Base-by-base conservation (phyloP, 495 filamentous ascomycete species). In the Talaromyces nanjingensis region DNA sequence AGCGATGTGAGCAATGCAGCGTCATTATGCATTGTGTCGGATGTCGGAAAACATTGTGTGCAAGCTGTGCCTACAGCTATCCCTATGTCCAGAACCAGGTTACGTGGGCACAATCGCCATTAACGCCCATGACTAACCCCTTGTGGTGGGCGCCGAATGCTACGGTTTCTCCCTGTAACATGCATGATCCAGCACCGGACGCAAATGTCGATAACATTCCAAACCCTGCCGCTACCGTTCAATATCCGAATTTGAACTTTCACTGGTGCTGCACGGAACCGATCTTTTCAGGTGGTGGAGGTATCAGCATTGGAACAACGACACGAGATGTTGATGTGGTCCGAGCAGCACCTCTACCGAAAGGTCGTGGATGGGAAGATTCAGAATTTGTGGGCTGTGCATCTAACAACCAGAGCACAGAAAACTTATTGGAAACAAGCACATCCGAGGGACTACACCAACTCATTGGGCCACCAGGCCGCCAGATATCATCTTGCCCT, bases 261-360 rank as follows among this genome's bases (percentile, higher is more conserved):
- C 77, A 83, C 62, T 87, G 84, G 84, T 87, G 84, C 72, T 87
- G 84, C 63, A 79, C 83, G n/a, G 82, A 85, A 60, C 84, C 84
- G 2, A 80, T 83, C 47, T 85, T 86, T 68, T 86, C 84, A 18
- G 83, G 83, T 4, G 83, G 84, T n/a, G 84, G 84, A 59, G 82
- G 83, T 6, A 85, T 86, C 65, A 83, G 81, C 58, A 83, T 86
- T 42, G 73, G 81, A 12, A 79, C 82, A 20, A 76, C 76, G 0
- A 82, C 76, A 63, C 76, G 80, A 47, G 81, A 83, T 63, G 80
- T 81, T 11, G 83, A 86, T 59, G 77, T 79, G 54, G 79, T 87
- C 9, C 81, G 84, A 25, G 81, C 84, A 20, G 83, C 79, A 18
- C 84, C 84, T 67, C 69, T 87, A 49, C 84, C 84, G 9, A 76